Percentiles rank a stretch among this genome's conserved stretches.
These are phyloP conservation scores for Talaromyces albobiverticillius DNA, from an alignment of 2,329 filamentous ascomycete species.

Conservation along the genomic window DNA sequence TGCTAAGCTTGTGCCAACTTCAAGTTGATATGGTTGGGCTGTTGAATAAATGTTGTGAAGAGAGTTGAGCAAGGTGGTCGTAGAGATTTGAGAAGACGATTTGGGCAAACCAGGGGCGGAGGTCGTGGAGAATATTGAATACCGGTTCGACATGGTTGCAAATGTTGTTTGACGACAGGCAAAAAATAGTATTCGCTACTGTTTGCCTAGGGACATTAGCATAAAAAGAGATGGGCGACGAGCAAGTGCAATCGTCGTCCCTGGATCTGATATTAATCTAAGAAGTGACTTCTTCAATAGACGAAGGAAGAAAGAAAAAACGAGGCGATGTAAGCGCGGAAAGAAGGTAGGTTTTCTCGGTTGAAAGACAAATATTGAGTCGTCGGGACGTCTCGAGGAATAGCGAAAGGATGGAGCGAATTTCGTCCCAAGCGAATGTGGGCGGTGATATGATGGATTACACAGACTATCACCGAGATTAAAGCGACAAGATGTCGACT, in stretches of 20 bases:
- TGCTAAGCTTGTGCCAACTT: slow-evolving; percentile 85
- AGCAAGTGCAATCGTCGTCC: slow-evolving; percentile 8
- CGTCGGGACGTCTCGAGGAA: not conserved
- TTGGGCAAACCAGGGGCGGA: slow-evolving; percentile 46
- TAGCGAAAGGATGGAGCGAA: slow-evolving; percentile 10
- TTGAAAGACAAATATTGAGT: not conserved
- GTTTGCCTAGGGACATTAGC: slow-evolving; percentile 9
- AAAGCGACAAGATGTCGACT: not conserved
- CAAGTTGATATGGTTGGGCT: slow-evolving; percentile 77
- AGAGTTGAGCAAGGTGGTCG: slow-evolving; percentile 86
- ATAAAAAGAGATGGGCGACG: not conserved
- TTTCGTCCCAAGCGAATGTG: slow-evolving; percentile 12
- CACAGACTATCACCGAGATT: not conserved
- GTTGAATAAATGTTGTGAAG: slow-evolving; percentile 86
- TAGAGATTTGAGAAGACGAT: slow-evolving; percentile 74
- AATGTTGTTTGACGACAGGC: not conserved
- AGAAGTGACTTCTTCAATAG: not conserved
- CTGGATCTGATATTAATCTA: not conserved
- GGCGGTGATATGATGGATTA: slow-evolving; percentile 1
- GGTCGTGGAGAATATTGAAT: slow-evolving; percentile 61
- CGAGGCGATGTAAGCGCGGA: not conserved
- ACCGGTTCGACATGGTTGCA: slow-evolving; percentile 55
- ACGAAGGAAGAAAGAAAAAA: not conserved
- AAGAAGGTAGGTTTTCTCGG: not conserved
- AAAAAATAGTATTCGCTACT: not conserved